Conservation (phyloP, 176 grass and related monocot genomes). For the Avena sativa region DNA sequence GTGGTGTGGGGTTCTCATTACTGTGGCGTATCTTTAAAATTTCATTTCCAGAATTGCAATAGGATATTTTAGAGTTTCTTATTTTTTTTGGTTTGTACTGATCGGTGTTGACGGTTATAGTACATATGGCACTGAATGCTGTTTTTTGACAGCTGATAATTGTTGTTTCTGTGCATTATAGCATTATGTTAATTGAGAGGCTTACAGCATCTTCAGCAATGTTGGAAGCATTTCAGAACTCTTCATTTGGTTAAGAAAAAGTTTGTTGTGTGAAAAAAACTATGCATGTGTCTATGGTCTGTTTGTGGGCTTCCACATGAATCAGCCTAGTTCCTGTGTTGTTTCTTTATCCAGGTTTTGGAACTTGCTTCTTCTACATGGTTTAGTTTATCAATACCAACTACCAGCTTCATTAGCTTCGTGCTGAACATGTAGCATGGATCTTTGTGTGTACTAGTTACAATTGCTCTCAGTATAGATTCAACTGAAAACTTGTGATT, state of each 20-base stretch:
- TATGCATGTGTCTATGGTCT: conserved; percentile 1
- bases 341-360: too few relatives aligned
- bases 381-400: not conserved
- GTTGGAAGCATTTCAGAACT: not conserved
- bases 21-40: conserved; percentile 4
- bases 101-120: not conserved
- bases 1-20: not conserved
- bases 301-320: not conserved
- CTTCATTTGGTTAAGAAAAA: not conserved
- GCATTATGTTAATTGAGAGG: too few relatives aligned
- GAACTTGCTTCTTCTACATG: not conserved
- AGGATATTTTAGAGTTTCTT: not conserved
- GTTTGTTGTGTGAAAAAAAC: not conserved
- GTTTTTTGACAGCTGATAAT: not conserved
- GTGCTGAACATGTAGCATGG: not conserved
- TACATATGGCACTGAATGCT: not conserved
- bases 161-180: not conserved
- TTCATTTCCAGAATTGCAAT: not conserved
- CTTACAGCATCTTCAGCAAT: too few relatives aligned
- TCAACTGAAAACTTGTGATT: not conserved
- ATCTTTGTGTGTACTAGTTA: not conserved
- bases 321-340: not conserved
- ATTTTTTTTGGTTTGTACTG: not conserved
- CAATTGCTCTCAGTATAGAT: not conserved
- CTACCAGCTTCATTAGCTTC: not conserved